These are phyloP conservation scores for Alnus rubra DNA, from an alignment of 306 rosid genomes.

Conservation along the genomic window DNA sequence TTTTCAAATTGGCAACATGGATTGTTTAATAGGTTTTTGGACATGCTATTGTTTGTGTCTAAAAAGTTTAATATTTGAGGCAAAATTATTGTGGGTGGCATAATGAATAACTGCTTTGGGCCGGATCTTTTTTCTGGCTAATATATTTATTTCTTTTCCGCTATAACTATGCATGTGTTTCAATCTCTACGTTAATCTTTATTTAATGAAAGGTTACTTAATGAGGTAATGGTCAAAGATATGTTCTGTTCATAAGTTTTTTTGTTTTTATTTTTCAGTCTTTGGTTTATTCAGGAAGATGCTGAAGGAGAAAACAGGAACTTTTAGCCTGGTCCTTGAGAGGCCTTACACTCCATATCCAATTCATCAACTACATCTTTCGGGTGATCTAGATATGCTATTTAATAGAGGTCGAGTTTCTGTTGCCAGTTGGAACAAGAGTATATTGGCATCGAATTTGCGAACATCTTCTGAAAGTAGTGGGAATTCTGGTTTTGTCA, in stretches of 20 bases:
- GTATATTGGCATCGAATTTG: constrained; percentile 60
- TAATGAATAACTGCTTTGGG: neutral
- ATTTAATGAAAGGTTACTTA: constrained; percentile 7
- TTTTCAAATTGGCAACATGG: neutral
- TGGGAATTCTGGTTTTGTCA: constrained; percentile 70
- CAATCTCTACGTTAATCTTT: neutral
- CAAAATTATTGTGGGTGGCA: neutral
- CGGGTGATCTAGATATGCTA: constrained; percentile 58
- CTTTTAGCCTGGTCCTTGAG: constrained; percentile 55
- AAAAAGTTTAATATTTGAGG: neutral
- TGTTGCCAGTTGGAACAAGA: constrained; percentile 73
- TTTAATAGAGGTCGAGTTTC: constrained; percentile 87
- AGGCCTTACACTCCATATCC: constrained; percentile 57
- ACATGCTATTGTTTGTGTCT: constrained; percentile 14
- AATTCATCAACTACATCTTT: constrained; percentile 49
- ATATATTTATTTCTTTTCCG: neutral
- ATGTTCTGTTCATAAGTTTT: constrained; percentile 53
- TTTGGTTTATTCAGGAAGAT: constrained; percentile 69
- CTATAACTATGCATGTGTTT: neutral
- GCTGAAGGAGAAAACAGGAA: constrained; percentile 58
- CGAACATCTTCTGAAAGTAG: constrained; percentile 50
- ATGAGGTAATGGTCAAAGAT: constrained; percentile 24
- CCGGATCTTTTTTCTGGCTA: neutral
- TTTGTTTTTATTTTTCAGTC: constrained; percentile 65
- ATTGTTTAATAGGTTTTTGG: neutral